Evolutionary conservation across 164 flowering plant genomes (phyloP), one percentile per base, ranked within the genome.

Genomic region (Brasenia schreberi): DNA sequence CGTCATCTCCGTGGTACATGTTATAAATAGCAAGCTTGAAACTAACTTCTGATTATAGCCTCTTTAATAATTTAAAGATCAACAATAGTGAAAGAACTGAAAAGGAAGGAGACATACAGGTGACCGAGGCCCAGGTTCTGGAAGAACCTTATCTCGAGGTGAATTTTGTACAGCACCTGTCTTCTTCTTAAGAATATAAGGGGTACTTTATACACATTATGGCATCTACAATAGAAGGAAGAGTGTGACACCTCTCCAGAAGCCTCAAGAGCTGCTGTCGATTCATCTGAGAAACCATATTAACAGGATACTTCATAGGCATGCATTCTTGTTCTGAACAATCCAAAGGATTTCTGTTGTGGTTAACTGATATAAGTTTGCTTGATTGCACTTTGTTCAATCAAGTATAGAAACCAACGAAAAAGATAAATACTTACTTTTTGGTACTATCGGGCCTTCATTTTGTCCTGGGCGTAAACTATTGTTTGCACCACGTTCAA

Each of bases 61-160:
- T n/a, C n/a, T n/a, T n/a, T n/a, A 44, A 44, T 6, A 6, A 6
- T 44, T 6, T 11, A 44, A 44, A 5, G 52, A 44, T 6, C 5
- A n/a, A n/a, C n/a, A 18, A 5, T 42, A 14, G 10, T 6, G 10
- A 7, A 9, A 10, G 61, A n/a, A n/a, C n/a, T n/a, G n/a, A n/a
- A 42, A 64, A 39, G 63, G 33, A 42, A 58, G 16, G 4, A 64
- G 0, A 42, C 83, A 74, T 89, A 94, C 99, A 84, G 99, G 99
- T 18, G 99, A 94, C 92, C 95, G 91, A 56, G 99, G 99, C 76
- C 92, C 68, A 27, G 97, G 97, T 74, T 89, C 92, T 64, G 84
- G 87, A 39, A 72, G 61, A 76, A 86, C 64, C 76, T 88, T 91
- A 64, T 87, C 92, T 3, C 88, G 81, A 6, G 99, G 97, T 64